phyloP scores from a whole-genome alignment of 202 grass and related monocot species.

The Carex sylvatica region DNA sequence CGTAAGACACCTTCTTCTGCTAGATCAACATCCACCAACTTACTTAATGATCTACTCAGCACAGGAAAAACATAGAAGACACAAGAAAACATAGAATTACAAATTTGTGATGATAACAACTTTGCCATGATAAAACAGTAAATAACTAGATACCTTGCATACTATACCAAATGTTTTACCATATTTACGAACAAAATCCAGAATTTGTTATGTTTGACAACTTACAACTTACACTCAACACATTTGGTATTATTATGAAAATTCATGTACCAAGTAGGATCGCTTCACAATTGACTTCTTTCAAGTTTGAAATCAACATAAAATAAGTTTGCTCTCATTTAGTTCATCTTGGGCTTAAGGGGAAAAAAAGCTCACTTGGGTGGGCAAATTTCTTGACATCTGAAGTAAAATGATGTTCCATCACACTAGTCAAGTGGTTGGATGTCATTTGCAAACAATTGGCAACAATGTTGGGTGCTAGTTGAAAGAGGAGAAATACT shows the following conservation, averaged over 20 bases:
- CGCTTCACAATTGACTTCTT: background rate
- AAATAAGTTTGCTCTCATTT: background rate
- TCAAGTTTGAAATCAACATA: background rate
- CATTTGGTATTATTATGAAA: background rate
- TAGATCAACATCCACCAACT: slow-evolving; percentile 80
- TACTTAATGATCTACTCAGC: slow-evolving; percentile 68
- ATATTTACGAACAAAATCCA: slow-evolving; percentile 9
- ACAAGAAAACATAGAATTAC: slow-evolving; percentile 19
- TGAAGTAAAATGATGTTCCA: background rate
- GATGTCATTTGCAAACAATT: background rate
- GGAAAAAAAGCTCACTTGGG: background rate
- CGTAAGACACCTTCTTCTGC: slow-evolving; percentile 91
- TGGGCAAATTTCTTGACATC: background rate
- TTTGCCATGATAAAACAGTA: background rate
- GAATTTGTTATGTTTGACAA: background rate
- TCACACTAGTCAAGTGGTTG: background rate
- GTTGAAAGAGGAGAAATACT: too few relatives aligned
- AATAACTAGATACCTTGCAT: slow-evolving; percentile 7
- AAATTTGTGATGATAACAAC: background rate
- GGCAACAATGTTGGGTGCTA: background rate
- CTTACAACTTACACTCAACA: background rate
- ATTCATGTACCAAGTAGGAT: background rate
- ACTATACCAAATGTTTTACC: background rate
- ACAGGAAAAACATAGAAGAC: slow-evolving; percentile 24
- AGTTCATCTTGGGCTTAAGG: background rate